phyloP scores from a whole-genome alignment of 73 alveolate species.

The Stentor roeselii region DNA sequence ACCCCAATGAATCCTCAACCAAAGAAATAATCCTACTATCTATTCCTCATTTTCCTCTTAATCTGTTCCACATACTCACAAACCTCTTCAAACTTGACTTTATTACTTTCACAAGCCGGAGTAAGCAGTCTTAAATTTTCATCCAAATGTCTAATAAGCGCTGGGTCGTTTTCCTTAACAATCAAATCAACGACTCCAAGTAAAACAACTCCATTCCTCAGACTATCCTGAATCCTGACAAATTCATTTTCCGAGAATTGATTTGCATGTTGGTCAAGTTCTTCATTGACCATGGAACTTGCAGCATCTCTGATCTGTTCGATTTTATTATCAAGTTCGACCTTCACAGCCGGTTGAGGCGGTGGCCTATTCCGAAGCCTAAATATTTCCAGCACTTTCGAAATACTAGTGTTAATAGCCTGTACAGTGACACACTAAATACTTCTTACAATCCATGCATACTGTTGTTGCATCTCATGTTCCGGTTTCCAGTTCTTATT shows the following conservation, averaged over 20 bases:
- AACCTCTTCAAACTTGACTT: conserved; percentile 3
- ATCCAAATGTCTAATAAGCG: background rate
- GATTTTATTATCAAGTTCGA: background rate
- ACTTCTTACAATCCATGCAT: conserved; percentile 24
- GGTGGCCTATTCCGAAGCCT: conserved; percentile 8
- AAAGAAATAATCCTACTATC: too few relatives aligned
- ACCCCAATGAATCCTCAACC: too few relatives aligned
- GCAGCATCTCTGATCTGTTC: conserved; percentile 24
- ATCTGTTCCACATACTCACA: conserved; percentile 14
- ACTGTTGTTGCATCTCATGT: conserved; percentile 8
- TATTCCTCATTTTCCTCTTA: background rate
- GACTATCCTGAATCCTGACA: background rate
- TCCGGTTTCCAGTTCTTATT: background rate
- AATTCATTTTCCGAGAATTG: conserved; percentile 1
- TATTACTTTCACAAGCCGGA: conserved; percentile 26
- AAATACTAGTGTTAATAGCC: conserved; percentile 15
- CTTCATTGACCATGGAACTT: background rate
- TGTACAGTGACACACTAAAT: conserved; percentile 21
- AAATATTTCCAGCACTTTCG: conserved; percentile 21
- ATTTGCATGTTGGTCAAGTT: background rate
- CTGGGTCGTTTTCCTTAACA: background rate
- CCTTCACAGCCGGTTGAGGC: background rate
- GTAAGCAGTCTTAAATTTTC: background rate
- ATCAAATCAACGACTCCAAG: background rate
- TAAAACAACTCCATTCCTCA: conserved; percentile 6